These are phyloP conservation scores for Thecaphora thlaspeos DNA, from an alignment of 1,284 basidiomycete genomes.

Conservation along the genomic window DNA sequence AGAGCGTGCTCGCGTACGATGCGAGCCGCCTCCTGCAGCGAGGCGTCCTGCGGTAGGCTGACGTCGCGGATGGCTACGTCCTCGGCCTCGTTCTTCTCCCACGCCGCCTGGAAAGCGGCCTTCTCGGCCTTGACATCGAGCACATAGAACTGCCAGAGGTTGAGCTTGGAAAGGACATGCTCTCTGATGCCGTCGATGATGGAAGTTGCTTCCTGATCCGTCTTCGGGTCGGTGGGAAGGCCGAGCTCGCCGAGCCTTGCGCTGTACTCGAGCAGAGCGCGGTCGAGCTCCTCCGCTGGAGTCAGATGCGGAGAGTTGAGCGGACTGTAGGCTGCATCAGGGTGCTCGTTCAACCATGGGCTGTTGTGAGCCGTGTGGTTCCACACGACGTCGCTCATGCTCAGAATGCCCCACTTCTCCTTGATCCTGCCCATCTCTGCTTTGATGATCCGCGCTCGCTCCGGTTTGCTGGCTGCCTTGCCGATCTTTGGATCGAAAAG, in stretches of 20 bases:
- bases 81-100: conserved; percentile 2
- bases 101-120: conserved; percentile 20
- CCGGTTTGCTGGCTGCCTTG: conserved; percentile 21
- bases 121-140: conserved; percentile 36
- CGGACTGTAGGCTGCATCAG: conserved; percentile 48
- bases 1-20: conserved; percentile 31
- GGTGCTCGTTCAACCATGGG: conserved; percentile 51
- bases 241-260: conserved; percentile 16
- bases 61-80: too few species aligned
- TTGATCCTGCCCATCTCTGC: conserved; percentile 28
- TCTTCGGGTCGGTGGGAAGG: conserved; percentile 36
- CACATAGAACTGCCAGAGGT: conserved; percentile 53
- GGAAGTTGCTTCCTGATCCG: conserved; percentile 28
- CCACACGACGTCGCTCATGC: conserved; percentile 51
- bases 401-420: conserved; percentile 43
- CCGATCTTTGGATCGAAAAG: conserved; percentile 29
- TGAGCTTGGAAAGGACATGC: conserved; percentile 34
- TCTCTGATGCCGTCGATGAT: conserved; percentile 42
- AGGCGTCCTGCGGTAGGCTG: too few species aligned
- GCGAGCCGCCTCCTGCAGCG: conserved; percentile 16
- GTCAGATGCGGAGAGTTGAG: conserved; percentile 51
- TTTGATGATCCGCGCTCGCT: conserved; percentile 30
- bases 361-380: conserved; percentile 51
- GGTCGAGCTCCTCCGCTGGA: conserved; percentile 49
- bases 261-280: conserved; percentile 38